Conservation (phyloP, 805 yeast species). For the Kockiozyma suomiensis region DNA sequence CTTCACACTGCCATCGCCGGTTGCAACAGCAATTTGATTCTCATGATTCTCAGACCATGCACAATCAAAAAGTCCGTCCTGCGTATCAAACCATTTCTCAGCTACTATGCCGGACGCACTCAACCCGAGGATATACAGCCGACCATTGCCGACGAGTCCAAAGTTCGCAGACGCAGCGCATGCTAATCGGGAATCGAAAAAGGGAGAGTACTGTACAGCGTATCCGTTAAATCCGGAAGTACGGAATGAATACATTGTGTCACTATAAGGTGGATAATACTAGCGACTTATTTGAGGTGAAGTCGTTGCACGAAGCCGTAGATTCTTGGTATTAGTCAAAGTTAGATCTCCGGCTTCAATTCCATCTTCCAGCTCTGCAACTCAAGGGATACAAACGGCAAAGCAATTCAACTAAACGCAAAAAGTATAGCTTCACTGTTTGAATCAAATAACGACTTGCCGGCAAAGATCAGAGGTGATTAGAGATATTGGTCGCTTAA, state of each 20-base stretch:
- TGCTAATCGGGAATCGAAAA: constrained; percentile 83
- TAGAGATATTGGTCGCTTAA: neutral
- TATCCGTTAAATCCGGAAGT: constrained; percentile 77
- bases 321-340: no score
- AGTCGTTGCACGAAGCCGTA: neutral
- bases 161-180: constrained; percentile 90
- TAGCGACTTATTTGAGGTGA: neutral
- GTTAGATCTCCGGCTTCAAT: neutral
- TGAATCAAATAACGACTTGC: neutral
- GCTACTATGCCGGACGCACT: constrained; percentile 60
- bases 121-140: constrained; percentile 69
- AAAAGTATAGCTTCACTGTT: no score
- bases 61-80: constrained; percentile 85
- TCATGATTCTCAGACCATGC: constrained; percentile 93
- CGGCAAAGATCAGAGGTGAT: no score
- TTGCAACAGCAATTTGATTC: constrained; percentile 77
- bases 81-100: constrained; percentile 67
- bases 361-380: neutral
- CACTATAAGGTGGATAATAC: neutral
- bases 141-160: constrained; percentile 94
- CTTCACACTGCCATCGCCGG: constrained; percentile 88
- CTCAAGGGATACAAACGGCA: neutral
- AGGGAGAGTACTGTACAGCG: constrained; percentile 87
- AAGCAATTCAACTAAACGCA: no score
- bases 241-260: constrained; percentile 29